Evolutionary conservation across 371 early-diverging fungal species (phyloP).

Genomic region (Phascolomyces articulosus): DNA sequence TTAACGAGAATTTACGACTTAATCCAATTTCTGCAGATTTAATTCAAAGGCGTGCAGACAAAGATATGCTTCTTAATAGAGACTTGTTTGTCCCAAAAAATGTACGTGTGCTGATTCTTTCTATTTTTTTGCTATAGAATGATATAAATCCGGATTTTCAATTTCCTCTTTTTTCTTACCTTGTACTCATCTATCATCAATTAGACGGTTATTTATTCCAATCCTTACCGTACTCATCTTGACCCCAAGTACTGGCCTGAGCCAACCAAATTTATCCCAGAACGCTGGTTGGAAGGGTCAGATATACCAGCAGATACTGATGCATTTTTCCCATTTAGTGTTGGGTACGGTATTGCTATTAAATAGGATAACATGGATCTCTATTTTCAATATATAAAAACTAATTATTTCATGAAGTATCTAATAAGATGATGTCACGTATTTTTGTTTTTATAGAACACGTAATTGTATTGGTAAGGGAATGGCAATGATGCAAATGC

Average conservation of each 20-base stretch:
- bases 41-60: slow-evolving; percentile 22
- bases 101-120: slow-evolving; percentile 3
- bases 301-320: slow-evolving; percentile 17
- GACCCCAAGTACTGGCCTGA: slow-evolving; percentile 30
- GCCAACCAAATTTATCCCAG: slow-evolving; percentile 30
- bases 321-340: slow-evolving; percentile 46
- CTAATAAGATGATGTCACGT: too few species aligned
- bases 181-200: too few species aligned
- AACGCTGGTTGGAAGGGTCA: slow-evolving; percentile 33
- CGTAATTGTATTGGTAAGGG: slow-evolving; percentile 57
- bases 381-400: too few species aligned
- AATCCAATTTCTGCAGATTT: slow-evolving; percentile 30
- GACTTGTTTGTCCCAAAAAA: slow-evolving; percentile 18
- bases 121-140: too few species aligned
- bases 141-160: too few species aligned
- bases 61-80: slow-evolving; percentile 20
- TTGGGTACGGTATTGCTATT: too few species aligned
- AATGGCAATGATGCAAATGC: slow-evolving; percentile 54
- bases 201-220: background rate
- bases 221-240: slow-evolving; percentile 23
- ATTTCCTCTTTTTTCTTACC: too few species aligned
- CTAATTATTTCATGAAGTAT: too few species aligned
- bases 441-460: too few species aligned
- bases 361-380: too few species aligned
- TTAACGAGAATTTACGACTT: slow-evolving; percentile 39